Evolutionary conservation across 257 asterid species (phyloP).

Genomic region (Solanum bulbocastanum): DNA sequence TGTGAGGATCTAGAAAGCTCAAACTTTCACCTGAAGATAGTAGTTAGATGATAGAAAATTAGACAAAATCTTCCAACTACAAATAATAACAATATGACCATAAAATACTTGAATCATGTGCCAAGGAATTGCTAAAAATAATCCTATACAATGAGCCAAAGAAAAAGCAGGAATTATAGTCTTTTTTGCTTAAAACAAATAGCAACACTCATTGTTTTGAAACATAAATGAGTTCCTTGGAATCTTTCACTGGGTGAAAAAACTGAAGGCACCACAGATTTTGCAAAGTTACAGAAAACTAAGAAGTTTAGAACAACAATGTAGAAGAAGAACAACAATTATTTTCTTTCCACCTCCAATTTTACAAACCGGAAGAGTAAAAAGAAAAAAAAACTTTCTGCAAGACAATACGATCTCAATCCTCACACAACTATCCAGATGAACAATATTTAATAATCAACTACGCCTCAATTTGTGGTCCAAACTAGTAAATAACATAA

Average conservation of each 20-base stretch:
- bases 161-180: background rate
- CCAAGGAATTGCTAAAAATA: background rate
- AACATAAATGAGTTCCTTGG: background rate
- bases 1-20: background rate
- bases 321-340: background rate
- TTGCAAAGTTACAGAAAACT: background rate
- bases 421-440: background rate
- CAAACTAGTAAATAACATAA: background rate
- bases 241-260: background rate
- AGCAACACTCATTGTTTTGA: background rate
- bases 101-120: background rate
- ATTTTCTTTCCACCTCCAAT: background rate
- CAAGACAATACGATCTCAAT: background rate
- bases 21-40: background rate
- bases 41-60: background rate
- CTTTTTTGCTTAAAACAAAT: background rate
- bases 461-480: background rate
- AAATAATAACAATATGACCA: background rate
- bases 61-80: background rate
- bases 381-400: background rate
- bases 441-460: background rate
- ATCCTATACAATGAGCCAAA: background rate
- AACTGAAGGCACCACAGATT: background rate
- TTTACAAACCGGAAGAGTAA: background rate
- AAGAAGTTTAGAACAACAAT: background rate